Base-by-base conservation (phyloP, 495 filamentous ascomycete species). In the Aspergillus affinis region DNA sequence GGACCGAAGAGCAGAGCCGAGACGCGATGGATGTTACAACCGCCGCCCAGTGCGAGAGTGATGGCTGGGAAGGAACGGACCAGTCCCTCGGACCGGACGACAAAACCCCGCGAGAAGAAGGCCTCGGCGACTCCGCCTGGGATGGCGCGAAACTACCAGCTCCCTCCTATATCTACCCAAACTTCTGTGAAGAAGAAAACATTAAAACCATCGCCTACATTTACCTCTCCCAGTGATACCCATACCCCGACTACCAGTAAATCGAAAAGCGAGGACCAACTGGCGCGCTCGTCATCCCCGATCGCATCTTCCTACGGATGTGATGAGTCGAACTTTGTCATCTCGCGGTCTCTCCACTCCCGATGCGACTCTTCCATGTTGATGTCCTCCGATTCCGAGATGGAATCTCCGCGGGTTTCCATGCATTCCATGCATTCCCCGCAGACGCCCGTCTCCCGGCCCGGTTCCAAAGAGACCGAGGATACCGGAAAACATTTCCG, bases 11-110 rank as follows among this genome's bases (percentile, higher is more conserved):
- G 86, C 67, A 81, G 79, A 53, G 84, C 84, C 23, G 89, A 88
- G 55, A 86, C 86, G n/a, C 75, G 76, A 65, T 97, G 92, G 92
- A 94, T 97, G 91, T 76, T 96, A 32, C 90, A 93, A 71, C 92
- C 92, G 3, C 91, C 91, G 3, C 92, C 92, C 44, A 83, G 82
- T 52, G 90, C 92, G 18, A 89, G 84, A 65, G 76, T 97, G 51
- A 97, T 97, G 92, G 88, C 86, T 63, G 91, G 91, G 59, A 93
- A 92, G 69, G 82, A 82, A 57, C 73, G 73, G 29, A 79, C 86
- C 55, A 80, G 80, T 53, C 57, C 60, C 27, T 67, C 71, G 30
- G 60, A 65, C 47, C 61, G 59, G n/a, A 64, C 62, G 44, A 68
- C 30, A 23, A 26, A 36, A 49, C 44, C 47, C 55, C 52, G 20